Base-by-base conservation (phyloP, 139 green algal species). In the Yamagishiella unicocca region DNA sequence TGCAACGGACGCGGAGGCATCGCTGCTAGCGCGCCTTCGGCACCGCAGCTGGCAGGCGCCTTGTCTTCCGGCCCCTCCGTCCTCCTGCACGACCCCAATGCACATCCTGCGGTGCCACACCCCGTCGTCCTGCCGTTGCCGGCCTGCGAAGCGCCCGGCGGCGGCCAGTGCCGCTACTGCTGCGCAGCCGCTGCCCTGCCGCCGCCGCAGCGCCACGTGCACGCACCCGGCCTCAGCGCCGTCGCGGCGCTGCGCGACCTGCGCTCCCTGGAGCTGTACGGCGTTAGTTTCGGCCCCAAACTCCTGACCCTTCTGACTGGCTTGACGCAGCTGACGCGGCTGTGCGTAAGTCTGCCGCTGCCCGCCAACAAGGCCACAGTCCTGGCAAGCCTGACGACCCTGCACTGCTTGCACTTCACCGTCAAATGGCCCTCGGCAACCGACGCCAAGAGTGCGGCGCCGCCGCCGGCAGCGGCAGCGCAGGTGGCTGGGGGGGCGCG, bases 381-480 rank as follows among this genome's bases (percentile, higher is more conserved):
- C 10, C 10, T 85, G 40, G 25, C 79, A 7, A 0, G 29, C 29
- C 61, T 85, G 37, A 85, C 61, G 4, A 24, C 19, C 5, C 61
- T 85, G 40, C 35, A 37, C 17, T 31, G 22, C 25, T 61, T 85
- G 14, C 79, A 85, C 79, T 45, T 85, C 29, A 64, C 40, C 14
- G 17, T 85, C 61, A 64, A 29, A 1, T 85, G 79, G 79, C 79
- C 77, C n/a, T n/a, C n/a, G n/a, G n/a, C n/a, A n/a, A n/a, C n/a
- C n/a, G n/a, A n/a, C n/a, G n/a, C n/a, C n/a, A n/a, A n/a, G n/a
- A n/a, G n/a, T n/a, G n/a, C n/a, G n/a, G n/a, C n/a, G n/a, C n/a
- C n/a, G n/a, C n/a, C n/a, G n/a, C n/a, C n/a, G n/a, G n/a, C n/a
- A n/a, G n/a, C n/a, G n/a, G n/a, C n/a, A n/a, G n/a, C n/a, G n/a